Evolutionary conservation across 2,329 filamentous ascomycete species (phyloP), one percentile per base, ranked within the genome.

Genomic region (Cladosporium sp.): DNA sequence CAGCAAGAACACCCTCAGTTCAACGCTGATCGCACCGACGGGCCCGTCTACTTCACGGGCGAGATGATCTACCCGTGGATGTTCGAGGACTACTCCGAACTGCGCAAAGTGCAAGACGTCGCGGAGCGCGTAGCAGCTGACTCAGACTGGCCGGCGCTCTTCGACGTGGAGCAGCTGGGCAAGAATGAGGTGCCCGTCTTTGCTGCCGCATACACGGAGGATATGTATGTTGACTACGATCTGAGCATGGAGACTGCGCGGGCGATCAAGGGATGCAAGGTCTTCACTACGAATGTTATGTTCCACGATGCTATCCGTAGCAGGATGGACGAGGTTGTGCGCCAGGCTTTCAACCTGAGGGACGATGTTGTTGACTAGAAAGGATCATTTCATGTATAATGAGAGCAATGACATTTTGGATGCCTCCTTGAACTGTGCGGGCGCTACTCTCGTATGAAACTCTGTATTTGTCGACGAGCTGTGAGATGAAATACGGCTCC

Each of bases 1-100:
- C 79, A 87, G 62, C 72, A 79, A 62, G 72, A 59, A 65, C 75
- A 74, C 60, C 69, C 76, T 0, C 74, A 73, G 15, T 85, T 83
- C 70, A 73, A 77, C 53, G 66, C 77, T 17, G 72, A 76, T 2
- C 71, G 71, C 7, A 34, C 36, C 34, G 71, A 77, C 5, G 69
- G 75, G 2, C 86, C 87, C 0, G 77, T 94, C 20, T 89, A 83
- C 72, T 96, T 97, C 75, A 91, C 90, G 0, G 91, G 92, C 59
- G 93, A 97, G 75, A 97, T 96, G 91, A 83, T 96, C 51, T 96
- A 86, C 71, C 87, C 89, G 0, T 88, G 89, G 73, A 89, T 92
- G 80, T 92, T 96, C 64, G 84, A 91, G 36, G 87, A 87, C 15
- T 93, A 90, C 67, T 78, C 84, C 0, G 91, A 95, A 71, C 83